These are phyloP conservation scores for Oehlia diaphana DNA, from an alignment of 192 early-diverging fungal species.

Conservation along the genomic window DNA sequence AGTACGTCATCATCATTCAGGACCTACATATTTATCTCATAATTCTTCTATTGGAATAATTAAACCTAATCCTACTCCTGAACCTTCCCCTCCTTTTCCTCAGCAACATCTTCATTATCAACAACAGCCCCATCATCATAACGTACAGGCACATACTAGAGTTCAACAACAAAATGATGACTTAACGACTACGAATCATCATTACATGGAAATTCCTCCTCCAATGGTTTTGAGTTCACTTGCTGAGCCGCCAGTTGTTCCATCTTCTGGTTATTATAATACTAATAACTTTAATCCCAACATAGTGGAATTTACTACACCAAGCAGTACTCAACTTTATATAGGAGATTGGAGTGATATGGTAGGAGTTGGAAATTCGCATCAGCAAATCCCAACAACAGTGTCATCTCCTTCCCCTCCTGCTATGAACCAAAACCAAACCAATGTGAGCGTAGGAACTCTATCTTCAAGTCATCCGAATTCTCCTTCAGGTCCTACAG, in stretches of 20 bases:
- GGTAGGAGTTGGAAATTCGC: neutral
- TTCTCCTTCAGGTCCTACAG: neutral
- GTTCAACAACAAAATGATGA: neutral
- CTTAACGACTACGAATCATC: neutral
- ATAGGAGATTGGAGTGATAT: neutral
- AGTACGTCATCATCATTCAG: neutral
- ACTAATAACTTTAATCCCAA: neutral
- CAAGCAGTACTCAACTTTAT: neutral
- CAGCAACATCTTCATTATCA: neutral
- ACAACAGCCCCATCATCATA: neutral
- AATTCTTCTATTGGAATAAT: neutral
- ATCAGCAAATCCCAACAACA: neutral
- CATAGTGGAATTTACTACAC: neutral
- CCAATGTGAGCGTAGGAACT: neutral
- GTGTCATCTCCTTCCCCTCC: neutral
- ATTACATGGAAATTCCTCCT: neutral
- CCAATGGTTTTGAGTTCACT: neutral
- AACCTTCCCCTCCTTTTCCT: neutral
- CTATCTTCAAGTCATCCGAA: neutral
- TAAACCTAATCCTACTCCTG: neutral
- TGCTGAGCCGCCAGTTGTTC: neutral
- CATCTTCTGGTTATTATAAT: conserved; percentile 7
- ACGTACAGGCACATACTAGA: neutral
- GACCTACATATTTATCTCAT: neutral
- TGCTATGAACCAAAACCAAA: neutral